A percentile compares a stretch with the other conserved stretches of the same genome.
phyloP scores from a whole-genome alignment of 2,329 filamentous ascomycete species.

The Neoarthrinium moseri region DNA sequence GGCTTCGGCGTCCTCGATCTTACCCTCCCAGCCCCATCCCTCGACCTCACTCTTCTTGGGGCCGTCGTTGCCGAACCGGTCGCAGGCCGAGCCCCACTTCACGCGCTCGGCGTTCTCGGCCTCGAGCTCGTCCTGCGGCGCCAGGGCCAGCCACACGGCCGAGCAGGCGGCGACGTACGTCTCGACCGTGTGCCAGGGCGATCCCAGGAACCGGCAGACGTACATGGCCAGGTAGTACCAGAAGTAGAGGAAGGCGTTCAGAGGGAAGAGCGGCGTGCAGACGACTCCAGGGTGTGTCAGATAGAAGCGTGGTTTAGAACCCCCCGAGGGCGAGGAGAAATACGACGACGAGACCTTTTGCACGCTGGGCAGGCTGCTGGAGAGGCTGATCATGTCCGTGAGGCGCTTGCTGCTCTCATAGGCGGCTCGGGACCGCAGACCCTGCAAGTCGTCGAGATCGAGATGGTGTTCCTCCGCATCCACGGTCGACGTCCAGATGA shows the following conservation, averaged over 20 bases:
- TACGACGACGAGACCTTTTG: slow-evolving; percentile 56
- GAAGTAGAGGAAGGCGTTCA: slow-evolving; percentile 68
- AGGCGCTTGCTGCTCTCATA: slow-evolving; percentile 90
- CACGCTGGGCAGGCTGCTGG: slow-evolving; percentile 64
- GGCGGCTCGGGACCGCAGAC: slow-evolving; percentile 56
- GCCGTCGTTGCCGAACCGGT: slow-evolving; percentile 54
- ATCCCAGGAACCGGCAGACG: slow-evolving; percentile 74
- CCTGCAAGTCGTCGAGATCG: slow-evolving; percentile 72
- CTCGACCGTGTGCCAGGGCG: slow-evolving; percentile 81
- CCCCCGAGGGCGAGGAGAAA: slow-evolving; percentile 36
- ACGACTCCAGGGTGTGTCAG: slow-evolving; percentile 85
- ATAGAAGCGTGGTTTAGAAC: slow-evolving; percentile 64
- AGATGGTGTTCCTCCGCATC: slow-evolving; percentile 62
- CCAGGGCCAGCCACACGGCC: slow-evolving; percentile 75
- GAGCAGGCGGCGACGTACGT: slow-evolving; percentile 75
- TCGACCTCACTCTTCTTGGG: slow-evolving; percentile 80
- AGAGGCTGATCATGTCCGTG: slow-evolving; percentile 80
- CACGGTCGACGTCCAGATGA: slow-evolving; percentile 86
- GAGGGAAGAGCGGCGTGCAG: slow-evolving; percentile 75
- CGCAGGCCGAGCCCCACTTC: slow-evolving; percentile 84
- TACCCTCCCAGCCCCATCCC: slow-evolving; percentile 77
- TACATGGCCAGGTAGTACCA: slow-evolving; percentile 68
- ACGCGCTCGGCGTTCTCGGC: slow-evolving; percentile 49
- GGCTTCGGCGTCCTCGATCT: slow-evolving; percentile 46
- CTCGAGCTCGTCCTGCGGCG: slow-evolving; percentile 62